Evolutionary conservation across 1,284 basidiomycete species (phyloP), one percentile per base, ranked within the genome.

Genomic region (Ceraceosorus bombacis): DNA sequence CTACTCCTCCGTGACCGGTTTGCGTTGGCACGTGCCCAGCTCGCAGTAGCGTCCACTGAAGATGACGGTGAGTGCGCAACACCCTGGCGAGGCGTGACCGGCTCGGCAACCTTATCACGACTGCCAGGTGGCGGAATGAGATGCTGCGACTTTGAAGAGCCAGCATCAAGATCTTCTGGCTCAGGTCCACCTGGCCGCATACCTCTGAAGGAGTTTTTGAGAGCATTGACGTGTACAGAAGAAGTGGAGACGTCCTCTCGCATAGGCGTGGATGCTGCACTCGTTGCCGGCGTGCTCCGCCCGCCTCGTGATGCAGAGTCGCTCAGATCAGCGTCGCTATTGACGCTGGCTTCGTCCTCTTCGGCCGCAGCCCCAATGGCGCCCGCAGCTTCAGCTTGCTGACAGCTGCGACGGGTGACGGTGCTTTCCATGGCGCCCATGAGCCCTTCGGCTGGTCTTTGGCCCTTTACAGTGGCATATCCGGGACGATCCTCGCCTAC

Each of bases 401-500:
- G 43, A 46, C 43, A 4, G 43, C 43, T 46, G 43, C 43, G 43
- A 37, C 10, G n/a, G 58, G 48, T 49, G 62, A 67, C 2, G 59
- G 56, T 12, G 37, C 65, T 67, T 43, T 70, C 67, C 36, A 73
- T 68, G 8, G 68, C 65, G 27, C 54, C 46, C 70, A 66, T 67
- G 52, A 72, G 52, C 66, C 70, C 53, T 61, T 65, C 51, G 48
- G 63, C 57, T 52, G 67, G 57, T 67, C 73, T 63, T 46, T 71
- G 64, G 13, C 70, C 69, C 27, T 43, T 52, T 5, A 69, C 63
- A 17, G 64, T 73, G 65, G 64, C 66, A 53, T 71, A 66, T 53
- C 71, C 75, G 41, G 70, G 74, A 9, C 78, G 76, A 10, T 78
- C 77, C 49, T 78, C 77, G 27, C 71, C 74, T 7, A 76, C 76